A percentile compares a stretch with the other conserved stretches of the same genome.
phyloP scores from a whole-genome alignment of 768 basidiomycete species.

The Agaricus subrufescens region DNA sequence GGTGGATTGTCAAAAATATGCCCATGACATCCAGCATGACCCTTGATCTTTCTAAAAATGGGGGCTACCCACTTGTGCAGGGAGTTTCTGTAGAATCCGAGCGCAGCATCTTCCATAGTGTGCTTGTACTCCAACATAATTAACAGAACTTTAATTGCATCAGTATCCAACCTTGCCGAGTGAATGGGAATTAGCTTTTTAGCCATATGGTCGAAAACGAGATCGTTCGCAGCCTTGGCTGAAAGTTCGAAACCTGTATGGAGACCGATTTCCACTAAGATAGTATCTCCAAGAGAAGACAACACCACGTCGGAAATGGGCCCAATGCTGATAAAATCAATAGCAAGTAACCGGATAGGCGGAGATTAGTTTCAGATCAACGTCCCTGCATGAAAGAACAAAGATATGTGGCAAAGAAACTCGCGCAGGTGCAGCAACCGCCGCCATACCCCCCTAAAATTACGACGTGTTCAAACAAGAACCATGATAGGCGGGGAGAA shows the following conservation, averaged over 20 bases:
- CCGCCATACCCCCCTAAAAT: conserved; percentile 36
- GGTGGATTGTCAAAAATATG: not conserved
- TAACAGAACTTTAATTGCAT: conserved; percentile 47
- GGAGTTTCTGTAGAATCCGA: conserved; percentile 61
- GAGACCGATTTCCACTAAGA: conserved; percentile 53
- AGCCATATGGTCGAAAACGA: conserved; percentile 44
- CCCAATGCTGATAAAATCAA: conserved; percentile 34
- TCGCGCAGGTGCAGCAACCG: conserved; percentile 36
- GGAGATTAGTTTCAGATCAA: not conserved
- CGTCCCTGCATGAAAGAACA: not conserved
- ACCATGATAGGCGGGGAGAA: not conserved
- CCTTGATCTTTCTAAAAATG: not conserved
- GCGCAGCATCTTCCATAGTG: conserved; percentile 50
- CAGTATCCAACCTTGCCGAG: conserved; percentile 50
- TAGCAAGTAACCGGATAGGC: not conserved
- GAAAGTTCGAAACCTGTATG: conserved; percentile 50
- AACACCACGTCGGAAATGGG: conserved; percentile 50
- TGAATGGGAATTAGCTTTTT: conserved; percentile 47
- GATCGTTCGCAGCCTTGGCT: conserved; percentile 46
- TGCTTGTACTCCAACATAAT: conserved; percentile 62
- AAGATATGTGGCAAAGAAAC: conserved; percentile 11
- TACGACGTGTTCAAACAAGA: not conserved
- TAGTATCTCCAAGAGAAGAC: conserved; percentile 47
- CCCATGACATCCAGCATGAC: conserved; percentile 2
- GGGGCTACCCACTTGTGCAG: conserved; percentile 41